Percentiles rank a stretch among this genome's conserved stretches.
Conservation (phyloP, 2,329 filamentous ascomycete genomes). For the Clarireedia sp. region DNA sequence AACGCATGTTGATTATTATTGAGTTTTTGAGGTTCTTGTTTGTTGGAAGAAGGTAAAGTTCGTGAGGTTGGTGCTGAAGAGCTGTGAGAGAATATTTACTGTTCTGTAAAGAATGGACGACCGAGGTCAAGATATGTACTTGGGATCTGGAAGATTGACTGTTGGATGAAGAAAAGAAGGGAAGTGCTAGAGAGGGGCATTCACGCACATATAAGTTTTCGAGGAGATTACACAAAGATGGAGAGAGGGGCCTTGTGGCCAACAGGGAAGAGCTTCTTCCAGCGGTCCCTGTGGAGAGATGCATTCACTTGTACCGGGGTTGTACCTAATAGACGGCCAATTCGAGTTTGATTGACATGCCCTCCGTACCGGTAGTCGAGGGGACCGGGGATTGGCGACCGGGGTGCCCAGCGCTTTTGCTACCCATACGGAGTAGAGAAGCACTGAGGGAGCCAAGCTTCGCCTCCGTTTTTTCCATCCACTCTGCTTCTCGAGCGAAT, state of each 20-base stretch:
- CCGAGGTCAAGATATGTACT: constrained; percentile 25
- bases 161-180: constrained; percentile 19
- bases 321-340: background rate
- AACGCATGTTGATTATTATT: constrained; percentile 16
- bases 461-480: background rate
- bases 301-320: background rate
- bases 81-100: constrained; percentile 12
- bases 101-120: constrained; percentile 29
- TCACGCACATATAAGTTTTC: constrained; percentile 14
- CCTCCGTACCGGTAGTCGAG: constrained; percentile 2
- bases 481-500: background rate
- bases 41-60: constrained; percentile 2
- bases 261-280: constrained; percentile 5
- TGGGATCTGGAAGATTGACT: constrained; percentile 13
- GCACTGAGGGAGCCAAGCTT: background rate
- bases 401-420: background rate
- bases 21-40: background rate
- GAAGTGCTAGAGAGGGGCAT: constrained; percentile 8
- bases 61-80: constrained; percentile 16
- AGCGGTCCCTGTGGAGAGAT: constrained; percentile 5
- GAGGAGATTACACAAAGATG: constrained; percentile 17
- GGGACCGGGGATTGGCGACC: background rate
- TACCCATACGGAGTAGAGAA: background rate
- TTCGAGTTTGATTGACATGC: constrained; percentile 2
- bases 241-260: background rate